Evolutionary conservation across 306 rosid species (phyloP).

Genomic region (Ammopiptanthus mongolicus): DNA sequence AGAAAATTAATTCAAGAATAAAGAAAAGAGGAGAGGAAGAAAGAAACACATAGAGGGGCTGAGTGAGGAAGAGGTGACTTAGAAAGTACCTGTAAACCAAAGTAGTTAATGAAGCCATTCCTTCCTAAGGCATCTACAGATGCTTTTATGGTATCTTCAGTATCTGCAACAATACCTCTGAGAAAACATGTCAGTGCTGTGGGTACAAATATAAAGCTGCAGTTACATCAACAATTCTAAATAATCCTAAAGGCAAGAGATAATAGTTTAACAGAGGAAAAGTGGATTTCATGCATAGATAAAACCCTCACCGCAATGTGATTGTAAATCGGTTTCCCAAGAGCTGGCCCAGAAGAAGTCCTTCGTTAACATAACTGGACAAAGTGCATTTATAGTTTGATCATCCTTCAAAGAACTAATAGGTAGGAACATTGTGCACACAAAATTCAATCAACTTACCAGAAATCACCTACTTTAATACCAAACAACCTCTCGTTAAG

Average conservation of each 20-base stretch:
- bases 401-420: conserved; percentile 15
- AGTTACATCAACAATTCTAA: conserved; percentile 2
- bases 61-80: conserved; percentile 4
- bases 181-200: conserved; percentile 30
- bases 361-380: conserved; percentile 75
- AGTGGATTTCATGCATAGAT: conserved; percentile 8
- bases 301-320: conserved; percentile 67
- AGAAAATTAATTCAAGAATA: not conserved
- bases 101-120: conserved; percentile 89
- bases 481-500: conserved; percentile 84
- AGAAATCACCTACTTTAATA: conserved; percentile 85
- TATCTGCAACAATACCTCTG: conserved; percentile 95
- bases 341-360: conserved; percentile 93
- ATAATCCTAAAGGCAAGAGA: not conserved
- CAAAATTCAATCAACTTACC: conserved; percentile 52
- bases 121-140: conserved; percentile 78
- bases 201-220: conserved; percentile 11
- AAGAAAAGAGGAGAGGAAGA: not conserved
- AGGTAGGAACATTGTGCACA: not conserved
- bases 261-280: conserved; percentile 1
- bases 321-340: conserved; percentile 81
- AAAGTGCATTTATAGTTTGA: conserved; percentile 29
- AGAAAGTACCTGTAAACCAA: conserved; percentile 84
- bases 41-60: not conserved
- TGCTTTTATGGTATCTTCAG: conserved; percentile 75